These are phyloP conservation scores for Xanthoconium stramineum DNA, from an alignment of 768 basidiomycete species.

Conservation along the genomic window DNA sequence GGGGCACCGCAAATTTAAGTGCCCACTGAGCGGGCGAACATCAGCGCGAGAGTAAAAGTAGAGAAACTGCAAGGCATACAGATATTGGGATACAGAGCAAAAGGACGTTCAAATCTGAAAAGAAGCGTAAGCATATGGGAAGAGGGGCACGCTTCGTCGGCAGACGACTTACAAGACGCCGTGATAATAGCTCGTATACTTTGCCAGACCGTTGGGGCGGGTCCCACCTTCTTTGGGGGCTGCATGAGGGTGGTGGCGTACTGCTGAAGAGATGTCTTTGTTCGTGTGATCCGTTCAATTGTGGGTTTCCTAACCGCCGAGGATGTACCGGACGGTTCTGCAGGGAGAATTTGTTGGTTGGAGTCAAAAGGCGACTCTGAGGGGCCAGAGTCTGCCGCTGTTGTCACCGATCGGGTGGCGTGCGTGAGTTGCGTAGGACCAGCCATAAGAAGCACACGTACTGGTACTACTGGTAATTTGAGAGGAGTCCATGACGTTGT, in stretches of 20 bases:
- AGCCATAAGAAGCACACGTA: not conserved
- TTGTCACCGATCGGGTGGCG: slow-evolving; percentile 3
- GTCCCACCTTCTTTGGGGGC: slow-evolving; percentile 37
- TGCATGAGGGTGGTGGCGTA: slow-evolving; percentile 31
- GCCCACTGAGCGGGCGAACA: slow-evolving; percentile 55
- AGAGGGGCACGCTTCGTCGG: not conserved
- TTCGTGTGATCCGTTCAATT: slow-evolving; percentile 2
- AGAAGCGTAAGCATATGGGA: not conserved
- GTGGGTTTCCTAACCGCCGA: slow-evolving; percentile 13
- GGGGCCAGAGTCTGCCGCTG: slow-evolving; percentile 11
- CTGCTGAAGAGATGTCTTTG: slow-evolving; percentile 10
- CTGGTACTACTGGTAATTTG: slow-evolving; percentile 1
- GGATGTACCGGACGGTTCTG: slow-evolving; percentile 6
- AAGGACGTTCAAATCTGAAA: slow-evolving; percentile 65
- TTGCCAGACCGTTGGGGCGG: slow-evolving; percentile 41
- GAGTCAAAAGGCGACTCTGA: slow-evolving; percentile 5
- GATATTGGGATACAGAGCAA: slow-evolving; percentile 71
- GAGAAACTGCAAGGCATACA: slow-evolving; percentile 31
- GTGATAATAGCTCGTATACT: slow-evolving; percentile 53
- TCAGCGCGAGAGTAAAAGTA: not conserved
- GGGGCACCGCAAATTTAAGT: slow-evolving; percentile 55
- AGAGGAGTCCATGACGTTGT: not conserved
- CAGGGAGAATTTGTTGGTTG: slow-evolving; percentile 3
- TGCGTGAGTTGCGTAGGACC: slow-evolving; percentile 13
- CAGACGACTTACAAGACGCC: slow-evolving; percentile 51